Evolutionary conservation across 257 asterid species (phyloP).

Genomic region (Avicennia marina): DNA sequence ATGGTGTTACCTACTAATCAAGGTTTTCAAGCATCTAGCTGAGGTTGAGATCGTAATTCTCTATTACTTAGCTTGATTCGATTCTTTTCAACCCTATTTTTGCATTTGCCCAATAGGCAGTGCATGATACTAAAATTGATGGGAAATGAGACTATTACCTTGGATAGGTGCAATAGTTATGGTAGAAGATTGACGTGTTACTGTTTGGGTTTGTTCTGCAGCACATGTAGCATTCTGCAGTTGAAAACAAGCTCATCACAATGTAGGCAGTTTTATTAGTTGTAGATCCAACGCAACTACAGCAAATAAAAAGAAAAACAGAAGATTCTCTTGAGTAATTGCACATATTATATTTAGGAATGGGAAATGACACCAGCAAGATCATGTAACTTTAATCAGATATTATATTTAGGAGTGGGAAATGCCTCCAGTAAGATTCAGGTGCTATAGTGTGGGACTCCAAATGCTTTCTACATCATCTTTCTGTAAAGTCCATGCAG

Average conservation of each 20-base stretch:
- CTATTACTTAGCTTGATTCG: too few relatives aligned
- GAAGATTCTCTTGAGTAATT: background rate
- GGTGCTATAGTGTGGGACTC: background rate
- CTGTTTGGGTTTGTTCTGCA: constrained; percentile 83
- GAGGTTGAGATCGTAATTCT: too few relatives aligned
- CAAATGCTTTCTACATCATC: background rate
- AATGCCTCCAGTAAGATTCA: constrained; percentile 1
- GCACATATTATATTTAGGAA: background rate
- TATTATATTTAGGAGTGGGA: too few relatives aligned
- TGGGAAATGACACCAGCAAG: background rate
- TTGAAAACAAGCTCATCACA: too few relatives aligned
- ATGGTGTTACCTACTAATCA: too few relatives aligned
- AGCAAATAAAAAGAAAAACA: background rate
- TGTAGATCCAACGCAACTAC: background rate
- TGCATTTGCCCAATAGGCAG: too few relatives aligned
- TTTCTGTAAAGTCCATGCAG: background rate
- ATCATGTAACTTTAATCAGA: too few relatives aligned
- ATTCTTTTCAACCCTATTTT: too few relatives aligned
- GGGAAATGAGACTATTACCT: constrained; percentile 31
- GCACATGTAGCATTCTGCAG: constrained; percentile 76
- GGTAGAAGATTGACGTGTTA: constrained; percentile 80
- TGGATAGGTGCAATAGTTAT: constrained; percentile 83
- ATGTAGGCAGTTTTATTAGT: background rate
- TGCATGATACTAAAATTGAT: too few relatives aligned
- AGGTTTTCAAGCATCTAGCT: too few relatives aligned